Evolutionary conservation across 345 rosid species (phyloP).

Genomic region (Moringa oleifera): DNA sequence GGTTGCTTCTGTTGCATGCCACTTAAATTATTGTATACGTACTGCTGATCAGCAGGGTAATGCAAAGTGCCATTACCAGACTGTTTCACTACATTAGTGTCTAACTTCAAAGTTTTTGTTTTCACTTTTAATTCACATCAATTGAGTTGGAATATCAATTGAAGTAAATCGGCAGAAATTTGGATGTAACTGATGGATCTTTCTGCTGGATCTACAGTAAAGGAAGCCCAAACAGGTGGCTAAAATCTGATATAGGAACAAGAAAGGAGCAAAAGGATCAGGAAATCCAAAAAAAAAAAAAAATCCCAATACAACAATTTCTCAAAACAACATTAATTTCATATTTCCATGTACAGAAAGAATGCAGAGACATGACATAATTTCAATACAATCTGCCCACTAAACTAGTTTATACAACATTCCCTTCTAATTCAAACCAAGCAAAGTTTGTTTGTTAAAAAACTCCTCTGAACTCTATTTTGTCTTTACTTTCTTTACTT

Average conservation of each 20-base stretch:
- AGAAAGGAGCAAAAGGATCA: not conserved
- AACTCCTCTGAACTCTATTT: not conserved
- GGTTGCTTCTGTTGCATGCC: too few relatives aligned
- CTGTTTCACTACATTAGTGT: too few relatives aligned
- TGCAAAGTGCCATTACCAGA: too few relatives aligned
- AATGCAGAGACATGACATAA: constrained; percentile 37
- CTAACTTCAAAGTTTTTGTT: too few relatives aligned
- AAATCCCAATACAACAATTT: not conserved
- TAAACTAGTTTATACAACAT: constrained; percentile 22
- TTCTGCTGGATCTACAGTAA: too few relatives aligned
- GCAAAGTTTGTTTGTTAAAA: constrained; percentile 7
- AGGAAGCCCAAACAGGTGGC: not conserved
- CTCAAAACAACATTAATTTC: constrained; percentile 4
- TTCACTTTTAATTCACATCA: too few relatives aligned
- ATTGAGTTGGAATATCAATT: too few relatives aligned
- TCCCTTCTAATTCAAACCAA: constrained; percentile 12
- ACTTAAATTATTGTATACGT: too few relatives aligned
- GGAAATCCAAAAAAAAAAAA: not conserved
- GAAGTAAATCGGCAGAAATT: too few relatives aligned
- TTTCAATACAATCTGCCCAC: constrained; percentile 23
- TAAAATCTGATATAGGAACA: not conserved
- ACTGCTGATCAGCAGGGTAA: too few relatives aligned
- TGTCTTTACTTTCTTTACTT: constrained; percentile 1
- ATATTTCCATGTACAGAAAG: constrained; percentile 50
- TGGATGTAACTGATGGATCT: too few relatives aligned